Conservation (phyloP, 176 grass and related monocot genomes). For the Themeda triandra region DNA sequence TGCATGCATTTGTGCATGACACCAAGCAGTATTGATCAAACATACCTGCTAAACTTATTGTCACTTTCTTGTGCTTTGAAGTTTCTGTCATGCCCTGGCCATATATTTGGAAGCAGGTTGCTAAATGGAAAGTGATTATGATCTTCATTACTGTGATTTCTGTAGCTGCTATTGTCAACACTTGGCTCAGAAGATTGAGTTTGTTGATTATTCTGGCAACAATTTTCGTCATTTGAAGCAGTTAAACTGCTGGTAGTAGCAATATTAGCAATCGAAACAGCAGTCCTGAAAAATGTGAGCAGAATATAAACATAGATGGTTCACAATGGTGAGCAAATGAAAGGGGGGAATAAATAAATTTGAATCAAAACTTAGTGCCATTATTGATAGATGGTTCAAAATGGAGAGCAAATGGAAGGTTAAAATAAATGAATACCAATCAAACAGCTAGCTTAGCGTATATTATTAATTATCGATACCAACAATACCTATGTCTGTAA, state of each 20-base stretch:
- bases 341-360: not conserved
- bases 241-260: slow-evolving; percentile 37
- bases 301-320: slow-evolving; percentile 8
- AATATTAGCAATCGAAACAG: slow-evolving; percentile 51
- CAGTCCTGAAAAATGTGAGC: slow-evolving; percentile 42
- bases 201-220: slow-evolving; percentile 16
- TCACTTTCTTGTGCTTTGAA: slow-evolving; percentile 34
- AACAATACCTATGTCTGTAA: not conserved
- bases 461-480: not conserved
- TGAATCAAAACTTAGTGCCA: slow-evolving; percentile 8
- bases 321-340: not conserved
- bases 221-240: slow-evolving; percentile 23
- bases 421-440: not conserved
- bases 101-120: slow-evolving; percentile 67
- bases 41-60: slow-evolving; percentile 36
- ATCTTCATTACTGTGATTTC: slow-evolving; percentile 28
- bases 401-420: not conserved
- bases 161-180: slow-evolving; percentile 20
- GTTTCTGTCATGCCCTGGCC: slow-evolving; percentile 46
- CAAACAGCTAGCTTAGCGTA: not conserved
- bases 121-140: slow-evolving; percentile 56
- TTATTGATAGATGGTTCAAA: not conserved
- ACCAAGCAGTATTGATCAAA: not conserved
- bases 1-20: not conserved
- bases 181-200: slow-evolving; percentile 7